Evolutionary conservation across 106 monocot species (phyloP).

Genomic region (Acorus gramineus): DNA sequence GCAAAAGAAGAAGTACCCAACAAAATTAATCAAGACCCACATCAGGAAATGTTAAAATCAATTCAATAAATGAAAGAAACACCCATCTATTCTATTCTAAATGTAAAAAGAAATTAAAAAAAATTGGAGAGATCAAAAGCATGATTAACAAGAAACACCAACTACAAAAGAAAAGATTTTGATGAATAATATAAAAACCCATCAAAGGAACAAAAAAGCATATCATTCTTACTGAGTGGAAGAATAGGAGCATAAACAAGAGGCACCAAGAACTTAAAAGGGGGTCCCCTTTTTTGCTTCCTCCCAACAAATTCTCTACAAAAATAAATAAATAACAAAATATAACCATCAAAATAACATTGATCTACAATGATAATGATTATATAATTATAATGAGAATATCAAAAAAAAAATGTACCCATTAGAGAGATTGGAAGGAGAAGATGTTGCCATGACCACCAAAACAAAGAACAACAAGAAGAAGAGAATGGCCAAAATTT

Average conservation of each 20-base stretch:
- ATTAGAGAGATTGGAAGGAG: too few species aligned
- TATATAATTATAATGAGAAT: too few species aligned
- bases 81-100: too few species aligned
- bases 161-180: not conserved
- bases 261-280: conserved; percentile 51
- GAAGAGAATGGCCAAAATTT: too few species aligned
- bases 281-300: conserved; percentile 35
- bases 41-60: too few species aligned
- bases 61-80: too few species aligned
- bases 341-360: not conserved
- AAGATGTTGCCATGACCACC: too few species aligned
- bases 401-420: too few species aligned
- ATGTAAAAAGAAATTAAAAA: too few species aligned
- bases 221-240: conserved; percentile 50
- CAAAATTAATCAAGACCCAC: not conserved
- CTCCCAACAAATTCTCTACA: conserved; percentile 23
- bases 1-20: not conserved
- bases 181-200: not conserved
- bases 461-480: too few species aligned
- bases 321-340: not conserved
- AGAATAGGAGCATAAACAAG: conserved; percentile 83
- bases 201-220: too few species aligned
- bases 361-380: too few species aligned
- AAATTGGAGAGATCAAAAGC: not conserved
- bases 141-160: not conserved